These are phyloP conservation scores for Fusarium gaditjirri DNA, from an alignment of 2,329 filamentous ascomycete genomes.

Conservation along the genomic window DNA sequence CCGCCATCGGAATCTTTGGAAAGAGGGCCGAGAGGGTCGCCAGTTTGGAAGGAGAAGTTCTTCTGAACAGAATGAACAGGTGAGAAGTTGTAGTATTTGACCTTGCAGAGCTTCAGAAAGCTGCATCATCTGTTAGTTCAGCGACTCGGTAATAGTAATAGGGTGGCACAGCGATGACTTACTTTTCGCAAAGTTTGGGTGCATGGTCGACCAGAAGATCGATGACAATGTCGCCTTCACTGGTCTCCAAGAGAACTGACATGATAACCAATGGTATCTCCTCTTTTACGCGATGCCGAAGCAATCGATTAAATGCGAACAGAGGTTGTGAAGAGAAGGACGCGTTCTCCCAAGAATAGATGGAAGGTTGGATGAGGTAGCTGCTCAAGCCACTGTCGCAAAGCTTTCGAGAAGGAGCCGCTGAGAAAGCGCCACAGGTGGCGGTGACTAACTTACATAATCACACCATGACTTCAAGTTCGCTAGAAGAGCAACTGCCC, in stretches of 20 bases:
- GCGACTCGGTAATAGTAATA: constrained; percentile 19
- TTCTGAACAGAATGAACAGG: constrained; percentile 93
- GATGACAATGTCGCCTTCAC: constrained; percentile 91
- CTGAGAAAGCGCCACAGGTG: constrained; percentile 12
- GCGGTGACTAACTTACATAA: not conserved
- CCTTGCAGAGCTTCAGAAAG: constrained; percentile 98
- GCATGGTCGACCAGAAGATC: constrained; percentile 90
- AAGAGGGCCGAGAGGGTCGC: constrained; percentile 89
- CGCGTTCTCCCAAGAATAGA: constrained; percentile 3
- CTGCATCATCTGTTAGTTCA: constrained; percentile 64
- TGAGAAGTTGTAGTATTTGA: constrained; percentile 99
- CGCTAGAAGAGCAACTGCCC: too few relatives aligned
- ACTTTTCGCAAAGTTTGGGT: constrained; percentile 96
- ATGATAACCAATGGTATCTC: constrained; percentile 57
- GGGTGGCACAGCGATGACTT: constrained; percentile 55
- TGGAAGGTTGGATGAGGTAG: constrained; percentile 23
- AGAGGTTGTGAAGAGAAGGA: not conserved
- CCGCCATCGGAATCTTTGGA: constrained; percentile 90
- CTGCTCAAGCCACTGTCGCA: constrained; percentile 25
- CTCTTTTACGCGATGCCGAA: not conserved
- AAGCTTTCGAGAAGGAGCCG: constrained; percentile 15
- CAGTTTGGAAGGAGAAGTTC: constrained; percentile 95
- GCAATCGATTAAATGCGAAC: not conserved
- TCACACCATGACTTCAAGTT: constrained; percentile 11
- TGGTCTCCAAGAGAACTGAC: constrained; percentile 95